These are phyloP conservation scores for Dillenia turbinata DNA, from an alignment of 164 flowering plant genomes.

Conservation along the genomic window DNA sequence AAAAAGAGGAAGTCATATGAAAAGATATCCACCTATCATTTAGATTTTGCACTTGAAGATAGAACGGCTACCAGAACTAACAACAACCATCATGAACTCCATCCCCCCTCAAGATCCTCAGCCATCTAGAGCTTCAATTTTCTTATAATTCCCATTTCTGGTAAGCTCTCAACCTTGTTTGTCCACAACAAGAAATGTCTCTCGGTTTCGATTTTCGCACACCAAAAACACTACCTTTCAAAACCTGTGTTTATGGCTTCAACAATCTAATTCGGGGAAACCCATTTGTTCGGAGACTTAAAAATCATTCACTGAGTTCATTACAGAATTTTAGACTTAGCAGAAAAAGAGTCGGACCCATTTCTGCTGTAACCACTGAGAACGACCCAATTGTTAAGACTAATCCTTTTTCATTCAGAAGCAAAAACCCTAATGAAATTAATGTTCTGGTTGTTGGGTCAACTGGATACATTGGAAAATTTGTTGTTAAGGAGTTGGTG, in stretches of 20 bases:
- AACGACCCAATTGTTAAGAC: conserved; percentile 19
- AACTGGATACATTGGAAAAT: conserved; percentile 92
- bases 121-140: too few relatives aligned
- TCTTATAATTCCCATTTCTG: too few relatives aligned
- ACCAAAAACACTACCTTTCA: conserved; percentile 19
- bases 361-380: conserved; percentile 24
- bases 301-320: conserved; percentile 10
- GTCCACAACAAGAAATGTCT: conserved; percentile 24
- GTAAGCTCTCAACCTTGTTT: too few relatives aligned
- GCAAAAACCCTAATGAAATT: conserved; percentile 57
- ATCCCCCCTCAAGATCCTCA: too few relatives aligned
- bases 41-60: too few relatives aligned
- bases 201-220: conserved; percentile 26
- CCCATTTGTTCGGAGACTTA: conserved; percentile 13
- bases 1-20: too few relatives aligned
- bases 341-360: conserved; percentile 17
- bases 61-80: too few relatives aligned
- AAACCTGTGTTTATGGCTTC: conserved; percentile 20
- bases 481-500: conserved; percentile 71
- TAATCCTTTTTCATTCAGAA: conserved; percentile 43
- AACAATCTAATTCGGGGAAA: conserved; percentile 37
- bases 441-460: conserved; percentile 86
- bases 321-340: conserved; percentile 21
- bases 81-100: too few relatives aligned
- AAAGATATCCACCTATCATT: too few relatives aligned